Base-by-base conservation (phyloP, 306 rosid species). In the Astragalus membranaceus region DNA sequence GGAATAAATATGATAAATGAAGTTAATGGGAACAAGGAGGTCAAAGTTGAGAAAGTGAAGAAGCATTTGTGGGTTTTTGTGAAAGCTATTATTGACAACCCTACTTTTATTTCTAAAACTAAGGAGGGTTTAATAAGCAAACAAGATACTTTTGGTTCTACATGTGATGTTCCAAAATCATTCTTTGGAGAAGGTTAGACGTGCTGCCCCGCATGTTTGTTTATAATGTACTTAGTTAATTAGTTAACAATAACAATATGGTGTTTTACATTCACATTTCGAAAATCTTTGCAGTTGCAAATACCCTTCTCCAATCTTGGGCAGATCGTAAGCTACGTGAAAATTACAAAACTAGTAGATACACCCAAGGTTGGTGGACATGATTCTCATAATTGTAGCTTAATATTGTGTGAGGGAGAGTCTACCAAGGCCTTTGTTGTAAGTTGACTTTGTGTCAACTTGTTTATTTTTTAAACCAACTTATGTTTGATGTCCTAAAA, bases 391-490 rank as follows among this genome's bases (percentile, higher is more conserved):
- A 81, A 83, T 64, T 94, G 98, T 74, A 94, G 97, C 53, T 80
- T 90, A 89, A 90, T 94, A 70, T 80, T 94, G 81, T 90, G 97
- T 0, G 98, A 94, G 81, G 98, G 98, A 75, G 98, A 94, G 78
- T 94, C 98, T 11, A 97, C 97, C 1, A 94, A 94, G 83, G 97
- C 98, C 54, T 96, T 94, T 76, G 97, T 97, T 3, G 98, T 90
- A 84, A 80, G 97, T 80, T 23, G 12, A 52, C 16, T 42, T 20
- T 20, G 8, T 55, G 32, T 42, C 12, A 51, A 10, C 6, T 0
- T 11, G 3, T 29, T 5, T 33, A 10, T 8, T 47, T 59, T 63
- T 56, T 23, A 6, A 4, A 23, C 33, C 7, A 44, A 6, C 5
- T 35, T 57, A 6, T 29, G 41, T 53, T 23, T 9, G 20, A 51